Evolutionary conservation across 768 basidiomycete genomes (phyloP).

Genomic region (Hirschioporus abietinus): DNA sequence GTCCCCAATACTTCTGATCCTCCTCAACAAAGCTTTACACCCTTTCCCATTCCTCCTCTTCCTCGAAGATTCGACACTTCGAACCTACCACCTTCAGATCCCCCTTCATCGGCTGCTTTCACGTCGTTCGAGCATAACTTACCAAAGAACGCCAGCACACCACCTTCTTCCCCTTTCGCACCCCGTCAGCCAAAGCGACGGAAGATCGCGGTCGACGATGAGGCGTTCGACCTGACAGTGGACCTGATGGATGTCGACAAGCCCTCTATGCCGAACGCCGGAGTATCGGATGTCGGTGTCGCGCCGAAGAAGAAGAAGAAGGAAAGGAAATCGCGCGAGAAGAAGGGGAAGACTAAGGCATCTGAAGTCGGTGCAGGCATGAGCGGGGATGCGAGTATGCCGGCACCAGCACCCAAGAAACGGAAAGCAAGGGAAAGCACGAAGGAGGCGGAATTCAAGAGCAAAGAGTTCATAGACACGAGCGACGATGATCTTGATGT

Average conservation of each 20-base stretch:
- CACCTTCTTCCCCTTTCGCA: constrained; percentile 3
- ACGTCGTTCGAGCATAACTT: neutral
- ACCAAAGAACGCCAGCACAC: neutral
- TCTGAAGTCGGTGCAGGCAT: neutral
- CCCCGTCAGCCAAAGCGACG: neutral
- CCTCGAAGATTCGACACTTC: neutral
- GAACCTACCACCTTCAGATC: constrained; percentile 3
- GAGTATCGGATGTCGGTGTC: neutral
- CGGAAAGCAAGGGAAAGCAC: constrained; percentile 26
- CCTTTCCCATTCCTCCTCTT: constrained; percentile 1
- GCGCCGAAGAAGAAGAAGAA: constrained; percentile 7
- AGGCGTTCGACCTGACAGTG: neutral
- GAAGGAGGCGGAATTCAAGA: constrained; percentile 32
- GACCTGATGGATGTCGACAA: neutral
- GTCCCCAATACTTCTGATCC: neutral
- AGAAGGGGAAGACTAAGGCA: neutral
- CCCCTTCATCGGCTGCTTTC: neutral
- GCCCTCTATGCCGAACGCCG: neutral
- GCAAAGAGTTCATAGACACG: constrained; percentile 36
- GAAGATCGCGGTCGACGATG: neutral
- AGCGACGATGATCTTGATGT: constrained; percentile 22
- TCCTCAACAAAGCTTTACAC: constrained; percentile 2
- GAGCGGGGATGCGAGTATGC: neutral
- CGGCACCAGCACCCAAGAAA: constrained; percentile 18
- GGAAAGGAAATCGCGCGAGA: constrained; percentile 3